Percentiles rank a stretch among this genome's conserved stretches.
phyloP scores from a whole-genome alignment of 2,329 filamentous ascomycete genomes.

The Colletotrichum sp. region DNA sequence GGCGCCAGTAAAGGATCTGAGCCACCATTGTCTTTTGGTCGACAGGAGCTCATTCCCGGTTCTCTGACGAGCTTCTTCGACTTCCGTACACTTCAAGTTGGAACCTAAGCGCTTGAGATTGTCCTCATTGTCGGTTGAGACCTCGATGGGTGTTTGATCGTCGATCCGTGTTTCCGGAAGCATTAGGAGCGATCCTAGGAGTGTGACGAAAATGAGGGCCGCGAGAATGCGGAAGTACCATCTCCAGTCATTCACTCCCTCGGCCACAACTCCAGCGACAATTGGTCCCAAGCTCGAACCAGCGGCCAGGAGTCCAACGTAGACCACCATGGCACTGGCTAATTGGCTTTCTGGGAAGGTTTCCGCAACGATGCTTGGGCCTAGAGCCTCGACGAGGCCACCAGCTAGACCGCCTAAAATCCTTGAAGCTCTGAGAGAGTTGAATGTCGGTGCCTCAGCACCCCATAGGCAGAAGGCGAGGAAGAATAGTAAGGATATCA shows the following conservation, averaged over 20 bases:
- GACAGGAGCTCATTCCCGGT: no score
- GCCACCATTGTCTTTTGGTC: neutral
- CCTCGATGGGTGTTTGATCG: neutral
- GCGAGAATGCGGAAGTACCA: conserved; percentile 23
- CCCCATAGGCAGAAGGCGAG: conserved; percentile 21
- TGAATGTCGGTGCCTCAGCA: conserved; percentile 16
- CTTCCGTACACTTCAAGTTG: neutral
- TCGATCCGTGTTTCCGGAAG: conserved; percentile 22
- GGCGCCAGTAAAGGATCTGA: conserved; percentile 1
- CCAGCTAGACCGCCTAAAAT: conserved; percentile 19
- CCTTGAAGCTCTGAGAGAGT: conserved; percentile 6
- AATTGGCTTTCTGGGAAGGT: conserved; percentile 21
- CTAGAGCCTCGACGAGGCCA: conserved; percentile 23
- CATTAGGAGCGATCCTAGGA: conserved; percentile 21
- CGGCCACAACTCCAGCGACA: conserved; percentile 16
- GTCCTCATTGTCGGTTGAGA: neutral
- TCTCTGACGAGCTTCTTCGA: neutral
- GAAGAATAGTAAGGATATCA: conserved; percentile 23
- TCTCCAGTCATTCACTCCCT: conserved; percentile 18
- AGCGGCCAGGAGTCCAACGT: conserved; percentile 18
- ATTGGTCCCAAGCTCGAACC: conserved; percentile 25
- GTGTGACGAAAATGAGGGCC: conserved; percentile 19
- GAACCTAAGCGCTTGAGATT: neutral
- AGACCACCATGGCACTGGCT: conserved; percentile 28
- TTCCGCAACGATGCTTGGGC: conserved; percentile 23